Percentiles rank a stretch among this genome's conserved stretches.
Conservation (phyloP, 352 stramenopile species). For the Globisporangium nodosum region DNA sequence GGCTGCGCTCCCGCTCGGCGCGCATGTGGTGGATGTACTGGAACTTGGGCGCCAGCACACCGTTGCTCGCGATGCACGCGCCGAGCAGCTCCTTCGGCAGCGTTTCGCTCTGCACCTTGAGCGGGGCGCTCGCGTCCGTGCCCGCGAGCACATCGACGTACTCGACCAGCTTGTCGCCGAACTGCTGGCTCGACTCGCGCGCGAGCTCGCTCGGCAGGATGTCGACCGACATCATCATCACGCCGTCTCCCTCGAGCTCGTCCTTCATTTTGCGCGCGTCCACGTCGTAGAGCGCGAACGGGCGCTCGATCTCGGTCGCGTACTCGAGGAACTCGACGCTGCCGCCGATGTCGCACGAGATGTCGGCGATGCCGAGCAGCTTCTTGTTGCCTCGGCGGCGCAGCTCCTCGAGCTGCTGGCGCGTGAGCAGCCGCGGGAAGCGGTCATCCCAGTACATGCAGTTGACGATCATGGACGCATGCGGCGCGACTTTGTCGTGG, state of each 20-base stretch:
- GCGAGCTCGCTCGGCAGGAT: slow-evolving; percentile 94
- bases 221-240: slow-evolving; percentile 94
- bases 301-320: slow-evolving; percentile 91
- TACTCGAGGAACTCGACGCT: slow-evolving; percentile 93
- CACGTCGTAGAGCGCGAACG: slow-evolving; percentile 91
- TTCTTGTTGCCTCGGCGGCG: slow-evolving; percentile 63
- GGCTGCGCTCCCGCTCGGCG: slow-evolving; percentile 70
- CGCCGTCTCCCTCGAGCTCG: slow-evolving; percentile 60
- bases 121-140: slow-evolving; percentile 45
- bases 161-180: slow-evolving; percentile 89
- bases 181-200: slow-evolving; percentile 92
- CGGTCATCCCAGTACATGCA: slow-evolving; percentile 96
- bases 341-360: slow-evolving; percentile 93
- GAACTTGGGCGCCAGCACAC: slow-evolving; percentile 82
- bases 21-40: slow-evolving; percentile 92
- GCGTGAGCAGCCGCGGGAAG: slow-evolving; percentile 90
- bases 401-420: slow-evolving; percentile 83
- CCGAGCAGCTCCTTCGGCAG: slow-evolving; percentile 77
- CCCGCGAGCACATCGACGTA: slow-evolving; percentile 71
- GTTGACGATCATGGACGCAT: slow-evolving; percentile 93
- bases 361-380: slow-evolving; percentile 91
- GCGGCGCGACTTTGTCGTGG: slow-evolving; percentile 84
- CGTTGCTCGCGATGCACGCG: slow-evolving; percentile 90
- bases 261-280: slow-evolving; percentile 63
- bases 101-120: slow-evolving; percentile 35